phyloP scores from a whole-genome alignment of 163 green algal species.

The Coccomyxa subellipsoidea region DNA sequence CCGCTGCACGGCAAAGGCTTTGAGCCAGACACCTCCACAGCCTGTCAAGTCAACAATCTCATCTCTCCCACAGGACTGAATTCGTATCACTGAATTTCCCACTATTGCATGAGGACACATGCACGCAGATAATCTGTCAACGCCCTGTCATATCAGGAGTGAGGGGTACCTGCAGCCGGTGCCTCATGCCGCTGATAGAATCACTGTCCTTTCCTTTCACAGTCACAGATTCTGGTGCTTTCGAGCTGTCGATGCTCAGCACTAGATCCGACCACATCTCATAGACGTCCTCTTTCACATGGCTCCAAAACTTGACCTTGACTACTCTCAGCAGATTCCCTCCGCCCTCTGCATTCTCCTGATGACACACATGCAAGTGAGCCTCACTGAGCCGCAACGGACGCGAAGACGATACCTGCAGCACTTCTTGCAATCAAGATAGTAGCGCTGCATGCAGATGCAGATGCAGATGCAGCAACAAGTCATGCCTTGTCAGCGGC shows the following conservation, averaged over 20 bases:
- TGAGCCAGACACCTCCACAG: slow-evolving; percentile 21
- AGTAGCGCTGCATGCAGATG: too few relatives aligned
- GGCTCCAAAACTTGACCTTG: slow-evolving; percentile 22
- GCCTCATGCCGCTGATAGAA: slow-evolving; percentile 46
- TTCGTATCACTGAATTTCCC: not conserved
- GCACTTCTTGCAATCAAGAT: too few relatives aligned
- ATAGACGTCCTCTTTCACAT: slow-evolving; percentile 38
- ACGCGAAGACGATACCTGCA: too few relatives aligned
- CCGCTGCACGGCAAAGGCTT: slow-evolving; percentile 50
- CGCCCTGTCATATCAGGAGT: not conserved
- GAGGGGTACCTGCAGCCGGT: slow-evolving; percentile 37
- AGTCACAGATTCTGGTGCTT: slow-evolving; percentile 44
- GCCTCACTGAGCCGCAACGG: not conserved
- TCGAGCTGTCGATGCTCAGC: slow-evolving; percentile 35
- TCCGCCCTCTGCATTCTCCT: not conserved
- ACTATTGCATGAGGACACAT: not conserved
- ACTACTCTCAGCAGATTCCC: slow-evolving; percentile 3
- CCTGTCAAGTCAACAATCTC: slow-evolving; percentile 4
- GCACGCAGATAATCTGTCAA: not conserved
- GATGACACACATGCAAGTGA: not conserved
- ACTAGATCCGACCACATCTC: slow-evolving; percentile 53
- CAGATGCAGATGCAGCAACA: too few relatives aligned
- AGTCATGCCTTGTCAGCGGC: not conserved
- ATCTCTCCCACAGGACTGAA: not conserved
- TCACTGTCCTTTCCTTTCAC: slow-evolving; percentile 11